These are phyloP conservation scores for Phycomyces blakesleeanus DNA, from an alignment of 192 early-diverging fungal species.

Conservation along the genomic window DNA sequence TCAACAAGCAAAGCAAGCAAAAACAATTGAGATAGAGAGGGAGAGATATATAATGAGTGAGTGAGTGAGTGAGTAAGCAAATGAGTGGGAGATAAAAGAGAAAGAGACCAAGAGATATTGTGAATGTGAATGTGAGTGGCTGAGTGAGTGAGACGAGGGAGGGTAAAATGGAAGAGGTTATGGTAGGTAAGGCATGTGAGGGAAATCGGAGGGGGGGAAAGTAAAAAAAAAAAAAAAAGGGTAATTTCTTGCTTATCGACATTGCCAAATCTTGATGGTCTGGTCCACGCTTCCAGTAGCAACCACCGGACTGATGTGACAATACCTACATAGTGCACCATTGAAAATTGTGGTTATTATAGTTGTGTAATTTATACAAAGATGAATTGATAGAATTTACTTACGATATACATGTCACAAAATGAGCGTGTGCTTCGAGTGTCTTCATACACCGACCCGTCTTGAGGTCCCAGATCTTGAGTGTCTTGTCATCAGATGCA, in stretches of 20 bases:
- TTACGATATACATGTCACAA: conserved; percentile 83
- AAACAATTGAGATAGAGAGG: background rate
- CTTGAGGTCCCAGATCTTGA: conserved; percentile 86
- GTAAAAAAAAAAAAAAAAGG: background rate
- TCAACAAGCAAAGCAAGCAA: background rate
- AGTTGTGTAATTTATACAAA: too few species aligned
- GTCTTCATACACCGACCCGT: conserved; percentile 79
- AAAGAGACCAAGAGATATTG: background rate
- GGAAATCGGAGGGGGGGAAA: too few species aligned
- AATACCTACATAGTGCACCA: conserved; percentile 27
- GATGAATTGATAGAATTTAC: background rate
- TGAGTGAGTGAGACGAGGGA: too few species aligned
- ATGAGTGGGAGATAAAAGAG: background rate
- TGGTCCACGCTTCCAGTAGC: conserved; percentile 86
- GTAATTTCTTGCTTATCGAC: conserved; percentile 34
- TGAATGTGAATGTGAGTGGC: too few species aligned
- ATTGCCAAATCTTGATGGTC: conserved; percentile 74
- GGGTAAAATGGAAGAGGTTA: too few species aligned
- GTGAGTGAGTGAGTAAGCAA: background rate
- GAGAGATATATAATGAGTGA: background rate
- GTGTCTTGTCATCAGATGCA: conserved; percentile 87
- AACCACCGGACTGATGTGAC: conserved; percentile 60
- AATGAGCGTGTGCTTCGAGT: conserved; percentile 83
- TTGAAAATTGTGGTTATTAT: background rate
- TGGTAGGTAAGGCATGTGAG: too few species aligned